A percentile compares a stretch with the other conserved stretches of the same genome.
Evolutionary conservation across 2,329 filamentous ascomycete species (phyloP).

Genomic region (Colletotrichum lini): DNA sequence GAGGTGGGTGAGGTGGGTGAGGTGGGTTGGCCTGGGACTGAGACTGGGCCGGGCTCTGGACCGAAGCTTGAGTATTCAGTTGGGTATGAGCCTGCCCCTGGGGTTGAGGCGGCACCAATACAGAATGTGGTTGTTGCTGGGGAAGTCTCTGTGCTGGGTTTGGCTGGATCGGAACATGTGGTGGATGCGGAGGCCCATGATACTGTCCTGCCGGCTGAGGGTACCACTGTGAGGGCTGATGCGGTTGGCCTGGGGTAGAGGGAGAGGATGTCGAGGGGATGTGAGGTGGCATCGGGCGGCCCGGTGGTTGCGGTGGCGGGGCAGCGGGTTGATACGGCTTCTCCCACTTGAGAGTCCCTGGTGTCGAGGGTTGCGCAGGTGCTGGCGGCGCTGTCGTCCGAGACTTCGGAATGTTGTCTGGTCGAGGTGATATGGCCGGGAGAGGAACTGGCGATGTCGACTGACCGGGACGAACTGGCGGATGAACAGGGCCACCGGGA

Average conservation of each 20-base stretch:
- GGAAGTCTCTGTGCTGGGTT: conserved; percentile 33
- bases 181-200: conserved; percentile 27
- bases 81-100: conserved; percentile 43
- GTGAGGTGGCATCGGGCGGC: conserved; percentile 40
- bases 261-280: conserved; percentile 29
- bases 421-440: conserved; percentile 52
- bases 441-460: conserved; percentile 42
- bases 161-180: conserved; percentile 38
- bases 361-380: conserved; percentile 45
- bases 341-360: conserved; percentile 56
- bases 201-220: conserved; percentile 38
- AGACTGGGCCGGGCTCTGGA: conserved; percentile 28
- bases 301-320: conserved; percentile 46
- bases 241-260: conserved; percentile 39
- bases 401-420: conserved; percentile 50
- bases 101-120: conserved; percentile 35
- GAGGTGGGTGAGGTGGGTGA: conserved; percentile 45
- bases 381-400: conserved; percentile 51
- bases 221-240: conserved; percentile 42
- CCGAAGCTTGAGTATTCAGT: conserved; percentile 49
- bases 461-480: conserved; percentile 46
- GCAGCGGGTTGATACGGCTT: conserved; percentile 57
- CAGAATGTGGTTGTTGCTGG: conserved; percentile 42
- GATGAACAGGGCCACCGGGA: conserved; percentile 51
- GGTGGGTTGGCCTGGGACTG: conserved; percentile 44